A percentile compares a stretch with the other conserved stretches of the same genome.
These are phyloP conservation scores for Aphanomyces invadans DNA, from an alignment of 352 stramenopile genomes.

Conservation along the genomic window DNA sequence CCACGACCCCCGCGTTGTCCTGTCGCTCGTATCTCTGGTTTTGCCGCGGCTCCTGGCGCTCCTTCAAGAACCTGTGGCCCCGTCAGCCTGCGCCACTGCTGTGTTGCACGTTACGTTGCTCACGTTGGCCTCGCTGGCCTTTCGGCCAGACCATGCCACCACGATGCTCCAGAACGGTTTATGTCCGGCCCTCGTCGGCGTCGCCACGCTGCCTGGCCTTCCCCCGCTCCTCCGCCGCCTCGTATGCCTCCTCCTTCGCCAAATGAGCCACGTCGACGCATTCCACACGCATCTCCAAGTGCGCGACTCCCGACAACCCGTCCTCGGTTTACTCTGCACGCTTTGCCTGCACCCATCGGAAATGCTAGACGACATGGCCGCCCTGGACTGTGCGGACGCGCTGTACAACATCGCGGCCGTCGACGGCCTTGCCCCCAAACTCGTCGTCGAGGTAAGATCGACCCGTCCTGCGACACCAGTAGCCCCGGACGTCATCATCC, in stretches of 20 bases:
- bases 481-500: conserved; percentile 9
- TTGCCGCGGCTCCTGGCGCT: background rate
- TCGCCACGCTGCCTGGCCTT: conserved; percentile 25
- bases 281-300: conserved; percentile 23
- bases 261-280: conserved; percentile 38
- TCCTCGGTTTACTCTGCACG: conserved; percentile 40
- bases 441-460: conserved; percentile 6
- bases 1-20: conserved; percentile 32
- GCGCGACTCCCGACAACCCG: background rate
- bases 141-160: conserved; percentile 33
- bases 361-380: conserved; percentile 34
- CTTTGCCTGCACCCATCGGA: conserved; percentile 30
- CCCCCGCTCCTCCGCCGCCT: conserved; percentile 28
- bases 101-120: conserved; percentile 32
- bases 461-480: background rate
- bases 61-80: background rate
- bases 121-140: conserved; percentile 49
- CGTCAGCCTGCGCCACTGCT: background rate
- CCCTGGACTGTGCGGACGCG: conserved; percentile 52
- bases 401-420: conserved; percentile 53
- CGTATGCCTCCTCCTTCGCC: conserved; percentile 48
- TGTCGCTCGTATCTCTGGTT: conserved; percentile 32
- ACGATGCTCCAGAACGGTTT: conserved; percentile 44
- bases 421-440: conserved; percentile 9
- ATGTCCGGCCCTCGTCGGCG: conserved; percentile 34